Conservation (phyloP, 495 filamentous ascomycete genomes). For the Aspergillus cavernicola region DNA sequence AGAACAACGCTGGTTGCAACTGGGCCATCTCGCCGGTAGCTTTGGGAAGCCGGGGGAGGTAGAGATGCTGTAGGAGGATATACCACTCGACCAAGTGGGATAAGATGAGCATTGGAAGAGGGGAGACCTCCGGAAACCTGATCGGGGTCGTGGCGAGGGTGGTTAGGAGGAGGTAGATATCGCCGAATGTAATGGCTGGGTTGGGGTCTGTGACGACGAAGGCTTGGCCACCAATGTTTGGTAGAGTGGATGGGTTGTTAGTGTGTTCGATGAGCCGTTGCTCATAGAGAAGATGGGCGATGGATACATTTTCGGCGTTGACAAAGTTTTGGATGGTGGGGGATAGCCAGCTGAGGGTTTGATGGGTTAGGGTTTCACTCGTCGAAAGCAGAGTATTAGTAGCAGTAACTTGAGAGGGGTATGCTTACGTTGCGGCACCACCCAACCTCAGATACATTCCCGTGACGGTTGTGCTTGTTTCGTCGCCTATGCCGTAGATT, state of each 20-base stretch:
- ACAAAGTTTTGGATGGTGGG: conserved; percentile 53
- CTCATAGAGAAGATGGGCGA: conserved; percentile 59
- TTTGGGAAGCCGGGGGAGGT: conserved; percentile 40
- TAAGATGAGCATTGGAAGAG: conserved; percentile 37
- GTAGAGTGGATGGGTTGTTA: conserved; percentile 35
- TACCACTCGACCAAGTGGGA: conserved; percentile 50
- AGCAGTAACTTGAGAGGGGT: not conserved
- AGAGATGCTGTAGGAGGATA: conserved; percentile 38
- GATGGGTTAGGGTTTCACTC: conserved; percentile 23
- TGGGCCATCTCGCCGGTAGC: conserved; percentile 42
- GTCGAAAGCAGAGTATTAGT: too few relatives aligned
- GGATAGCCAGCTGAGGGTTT: conserved; percentile 39
- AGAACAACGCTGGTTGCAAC: conserved; percentile 51
- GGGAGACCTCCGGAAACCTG: conserved; percentile 25
- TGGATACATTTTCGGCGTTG: conserved; percentile 54
- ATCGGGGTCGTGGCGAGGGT: conserved; percentile 32
- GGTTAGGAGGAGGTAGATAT: conserved; percentile 32
- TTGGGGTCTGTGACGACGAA: conserved; percentile 40
- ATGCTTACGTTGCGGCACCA: conserved; percentile 33
- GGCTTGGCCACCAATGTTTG: conserved; percentile 38
- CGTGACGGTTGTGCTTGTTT: conserved; percentile 43
- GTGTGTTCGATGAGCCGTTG: conserved; percentile 47
- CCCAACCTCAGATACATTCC: conserved; percentile 31
- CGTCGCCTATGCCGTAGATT: conserved; percentile 55
- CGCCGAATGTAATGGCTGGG: conserved; percentile 31